Evolutionary conservation across 441 rosid genomes (phyloP).

Genomic region (Populus hybrid): DNA sequence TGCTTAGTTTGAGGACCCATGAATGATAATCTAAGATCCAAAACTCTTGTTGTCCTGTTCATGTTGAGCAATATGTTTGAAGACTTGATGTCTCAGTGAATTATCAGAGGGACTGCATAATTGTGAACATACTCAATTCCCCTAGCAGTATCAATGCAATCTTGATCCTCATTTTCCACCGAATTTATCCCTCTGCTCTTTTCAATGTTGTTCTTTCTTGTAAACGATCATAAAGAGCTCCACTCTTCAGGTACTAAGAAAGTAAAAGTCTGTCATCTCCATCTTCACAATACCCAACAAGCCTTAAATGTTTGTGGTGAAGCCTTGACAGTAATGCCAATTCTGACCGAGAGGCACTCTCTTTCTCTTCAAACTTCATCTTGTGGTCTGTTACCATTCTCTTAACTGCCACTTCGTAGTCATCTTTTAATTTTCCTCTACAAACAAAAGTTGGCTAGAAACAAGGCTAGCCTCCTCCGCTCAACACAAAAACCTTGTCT

Average conservation of each 20-base stretch:
- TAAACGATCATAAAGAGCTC: conserved; percentile 72
- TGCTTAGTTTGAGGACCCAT: conserved; percentile 56
- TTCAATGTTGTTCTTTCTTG: conserved; percentile 51
- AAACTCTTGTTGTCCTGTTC: conserved; percentile 70
- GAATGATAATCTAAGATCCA: conserved; percentile 79
- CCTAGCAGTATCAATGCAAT: conserved; percentile 78
- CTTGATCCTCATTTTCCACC: conserved; percentile 78
- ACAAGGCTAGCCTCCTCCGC: not conserved
- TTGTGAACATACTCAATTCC: too few relatives aligned
- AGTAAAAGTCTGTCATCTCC: conserved; percentile 73
- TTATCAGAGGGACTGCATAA: conserved; percentile 84
- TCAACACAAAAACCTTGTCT: not conserved
- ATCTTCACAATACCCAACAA: conserved; percentile 86
- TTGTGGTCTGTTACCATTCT: conserved; percentile 55
- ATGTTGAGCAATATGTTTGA: conserved; percentile 74
- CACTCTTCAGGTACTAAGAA: conserved; percentile 84
- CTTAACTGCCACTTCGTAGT: conserved; percentile 77
- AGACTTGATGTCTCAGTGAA: conserved; percentile 87
- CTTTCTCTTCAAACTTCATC: conserved; percentile 64
- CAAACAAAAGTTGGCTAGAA: conserved; percentile 39
- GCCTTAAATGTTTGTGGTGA: conserved; percentile 77
- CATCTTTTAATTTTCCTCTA: conserved; percentile 55
- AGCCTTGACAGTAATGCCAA: conserved; percentile 70
- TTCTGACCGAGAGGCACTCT: conserved; percentile 79
- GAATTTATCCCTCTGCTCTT: conserved; percentile 52